A percentile compares a stretch with the other conserved stretches of the same genome.
Evolutionary conservation across 2,329 filamentous ascomycete species (phyloP).

Genomic region (Fusarium sp.): DNA sequence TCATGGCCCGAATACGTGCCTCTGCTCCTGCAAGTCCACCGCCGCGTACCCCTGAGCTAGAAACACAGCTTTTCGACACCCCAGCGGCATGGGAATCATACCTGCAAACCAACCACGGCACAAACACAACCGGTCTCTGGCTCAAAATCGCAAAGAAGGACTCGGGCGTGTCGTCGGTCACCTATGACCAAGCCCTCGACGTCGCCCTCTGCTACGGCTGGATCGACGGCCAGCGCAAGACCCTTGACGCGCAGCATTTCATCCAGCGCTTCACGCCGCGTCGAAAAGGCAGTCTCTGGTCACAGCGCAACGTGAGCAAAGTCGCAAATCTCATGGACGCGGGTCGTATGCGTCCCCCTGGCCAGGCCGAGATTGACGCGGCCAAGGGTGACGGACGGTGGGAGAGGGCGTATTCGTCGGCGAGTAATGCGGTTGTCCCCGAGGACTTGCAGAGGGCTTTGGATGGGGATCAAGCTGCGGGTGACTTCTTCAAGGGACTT

Average conservation of each 20-base stretch:
- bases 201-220: slow-evolving; percentile 68
- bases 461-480: slow-evolving; percentile 48
- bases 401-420: slow-evolving; percentile 64
- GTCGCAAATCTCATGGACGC: slow-evolving; percentile 55
- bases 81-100: slow-evolving; percentile 30
- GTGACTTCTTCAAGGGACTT: slow-evolving; percentile 53
- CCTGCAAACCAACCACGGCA: slow-evolving; percentile 25
- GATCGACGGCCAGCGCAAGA: slow-evolving; percentile 66
- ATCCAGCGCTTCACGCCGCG: slow-evolving; percentile 68
- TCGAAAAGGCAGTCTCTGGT: slow-evolving; percentile 64
- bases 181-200: slow-evolving; percentile 63
- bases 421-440: slow-evolving; percentile 57
- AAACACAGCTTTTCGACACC: slow-evolving; percentile 28
- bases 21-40: accelerated
- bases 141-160: slow-evolving; percentile 60
- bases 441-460: slow-evolving; percentile 59
- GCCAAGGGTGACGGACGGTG: slow-evolving; percentile 67
- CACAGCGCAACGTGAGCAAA: slow-evolving; percentile 65
- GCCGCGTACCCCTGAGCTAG: neutral
- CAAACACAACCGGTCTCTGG: slow-evolving; percentile 52
- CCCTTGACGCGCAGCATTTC: slow-evolving; percentile 58
- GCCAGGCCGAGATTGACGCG: slow-evolving; percentile 60
- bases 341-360: slow-evolving; percentile 59
- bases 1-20: neutral
- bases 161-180: slow-evolving; percentile 55